phyloP scores from a whole-genome alignment of 352 stramenopile species.

The Peronospora farinosa region DNA sequence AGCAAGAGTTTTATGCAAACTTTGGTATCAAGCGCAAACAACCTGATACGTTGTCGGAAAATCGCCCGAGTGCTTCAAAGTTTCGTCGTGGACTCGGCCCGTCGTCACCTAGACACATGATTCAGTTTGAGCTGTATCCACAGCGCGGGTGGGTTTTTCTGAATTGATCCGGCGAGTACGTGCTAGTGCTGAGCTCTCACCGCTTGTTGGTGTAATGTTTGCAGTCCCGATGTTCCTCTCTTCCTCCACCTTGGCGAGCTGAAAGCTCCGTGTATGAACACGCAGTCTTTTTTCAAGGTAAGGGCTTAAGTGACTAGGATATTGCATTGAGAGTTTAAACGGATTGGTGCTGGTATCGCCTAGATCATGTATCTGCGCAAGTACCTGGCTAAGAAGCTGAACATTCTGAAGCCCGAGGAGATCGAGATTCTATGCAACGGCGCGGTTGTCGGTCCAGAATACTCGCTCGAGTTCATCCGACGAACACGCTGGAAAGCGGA shows the following conservation, averaged over 20 bases:
- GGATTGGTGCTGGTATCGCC: neutral
- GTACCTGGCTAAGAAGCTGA: conserved; percentile 48
- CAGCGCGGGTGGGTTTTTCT: conserved; percentile 30
- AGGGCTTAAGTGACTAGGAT: neutral
- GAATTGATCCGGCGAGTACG: neutral
- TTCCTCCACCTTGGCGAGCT: conserved; percentile 34
- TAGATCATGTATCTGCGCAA: conserved; percentile 58
- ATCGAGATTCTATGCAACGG: conserved; percentile 56
- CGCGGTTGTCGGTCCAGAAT: conserved; percentile 40
- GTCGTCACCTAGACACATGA: conserved; percentile 28
- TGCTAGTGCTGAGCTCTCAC: neutral
- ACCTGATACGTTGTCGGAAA: conserved; percentile 6
- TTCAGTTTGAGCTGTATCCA: conserved; percentile 43
- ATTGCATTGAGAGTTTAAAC: too few relatives aligned
- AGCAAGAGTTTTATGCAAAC: conserved; percentile 35
- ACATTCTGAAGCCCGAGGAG: conserved; percentile 32
- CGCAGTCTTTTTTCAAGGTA: conserved; percentile 44
- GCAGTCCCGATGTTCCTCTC: conserved; percentile 35
- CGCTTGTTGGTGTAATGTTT: neutral
- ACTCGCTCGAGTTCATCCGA: conserved; percentile 63
- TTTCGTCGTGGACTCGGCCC: conserved; percentile 20
- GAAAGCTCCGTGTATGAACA: conserved; percentile 33
- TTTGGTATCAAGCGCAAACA: conserved; percentile 60
- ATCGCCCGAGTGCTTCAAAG: conserved; percentile 9
- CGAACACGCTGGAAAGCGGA: conserved; percentile 49